Evolutionary conservation across 108 stramenopile species (phyloP), one percentile per base, ranked within the genome.

Genomic region (Nitzschia putrida): DNA sequence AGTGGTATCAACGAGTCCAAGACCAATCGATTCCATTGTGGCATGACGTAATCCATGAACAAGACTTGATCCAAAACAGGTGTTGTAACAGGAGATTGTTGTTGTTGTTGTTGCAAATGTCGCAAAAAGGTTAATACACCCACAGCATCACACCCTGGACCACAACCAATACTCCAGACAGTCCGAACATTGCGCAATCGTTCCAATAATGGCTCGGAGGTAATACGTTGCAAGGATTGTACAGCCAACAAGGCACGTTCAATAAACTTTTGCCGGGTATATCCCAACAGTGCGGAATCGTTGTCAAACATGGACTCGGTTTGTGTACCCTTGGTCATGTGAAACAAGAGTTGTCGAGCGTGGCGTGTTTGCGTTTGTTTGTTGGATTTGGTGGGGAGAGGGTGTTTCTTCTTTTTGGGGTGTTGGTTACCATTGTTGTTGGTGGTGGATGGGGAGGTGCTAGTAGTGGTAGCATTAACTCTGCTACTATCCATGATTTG

Each of bases 251-350:
- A 10, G 12, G 88, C 86, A 52, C 91, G 79, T 63, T 84, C 85
- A 39, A 80, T 57, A 53, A 88, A 92, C 59, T 92, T 92, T 63
- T 83, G 85, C 51, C 86, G 61, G 10, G 81, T 73, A 73, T 92
- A 92, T 11, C 88, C 91, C 80, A 83, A 54, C 45, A 92, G 69
- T 13, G 91, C 87, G 24, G 53, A 37, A 16, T 72, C 63, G 73
- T 92, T 85, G 14, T 79, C 66, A 78, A 92, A 92, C 85, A 86
- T 84, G 65, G 34, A 29, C 8, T 52, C 43, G 12, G 72, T 63
- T 57, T 92, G 91, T 11, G 85, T 87, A 29, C 91, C 91, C 69
- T 88, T 89, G 41, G 85, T 86, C 91, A 92, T 92, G 72, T 85
- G 77, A n/a, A 52, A 58, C 10, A 91, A 67, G 18, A 91, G 67